These are phyloP conservation scores for Claviceps africana DNA, from an alignment of 2,329 filamentous ascomycete genomes.

Conservation along the genomic window DNA sequence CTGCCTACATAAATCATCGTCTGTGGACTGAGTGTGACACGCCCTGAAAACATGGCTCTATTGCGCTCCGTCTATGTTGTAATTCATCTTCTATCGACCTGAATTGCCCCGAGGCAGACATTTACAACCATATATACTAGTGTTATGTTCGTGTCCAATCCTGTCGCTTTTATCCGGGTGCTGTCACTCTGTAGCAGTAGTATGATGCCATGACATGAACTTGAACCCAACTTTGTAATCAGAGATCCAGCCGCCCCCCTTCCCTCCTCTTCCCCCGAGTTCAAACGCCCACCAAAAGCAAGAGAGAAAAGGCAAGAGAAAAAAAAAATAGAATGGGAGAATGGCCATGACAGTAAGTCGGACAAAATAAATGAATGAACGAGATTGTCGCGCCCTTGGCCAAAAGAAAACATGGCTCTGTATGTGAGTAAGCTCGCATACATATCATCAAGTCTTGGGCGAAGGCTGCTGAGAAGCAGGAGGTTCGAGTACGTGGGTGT, in stretches of 20 bases:
- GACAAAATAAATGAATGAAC: neutral
- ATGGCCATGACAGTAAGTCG: too few species aligned
- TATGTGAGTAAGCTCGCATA: neutral
- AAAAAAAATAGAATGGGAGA: neutral
- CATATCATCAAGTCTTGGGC: constrained; percentile 8
- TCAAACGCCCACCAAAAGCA: neutral
- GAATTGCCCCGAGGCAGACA: constrained; percentile 1
- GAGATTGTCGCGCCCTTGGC: neutral
- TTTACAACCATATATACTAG: neutral
- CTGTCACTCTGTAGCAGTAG: neutral
- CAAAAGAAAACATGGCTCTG: neutral
- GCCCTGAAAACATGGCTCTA: neutral
- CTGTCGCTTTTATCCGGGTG: neutral
- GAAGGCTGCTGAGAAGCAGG: constrained; percentile 30
- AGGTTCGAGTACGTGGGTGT: constrained; percentile 76
- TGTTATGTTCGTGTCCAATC: neutral
- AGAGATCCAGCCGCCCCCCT: neutral
- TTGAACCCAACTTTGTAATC: neutral
- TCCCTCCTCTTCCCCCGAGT: neutral
- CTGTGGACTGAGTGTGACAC: too few species aligned
- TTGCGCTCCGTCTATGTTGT: neutral
- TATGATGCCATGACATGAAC: neutral
- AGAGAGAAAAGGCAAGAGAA: neutral
- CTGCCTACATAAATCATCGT: too few species aligned
- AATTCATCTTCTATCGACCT: neutral